These are phyloP conservation scores for Brasenia schreberi DNA, from an alignment of 164 flowering plant species.

Conservation along the genomic window DNA sequence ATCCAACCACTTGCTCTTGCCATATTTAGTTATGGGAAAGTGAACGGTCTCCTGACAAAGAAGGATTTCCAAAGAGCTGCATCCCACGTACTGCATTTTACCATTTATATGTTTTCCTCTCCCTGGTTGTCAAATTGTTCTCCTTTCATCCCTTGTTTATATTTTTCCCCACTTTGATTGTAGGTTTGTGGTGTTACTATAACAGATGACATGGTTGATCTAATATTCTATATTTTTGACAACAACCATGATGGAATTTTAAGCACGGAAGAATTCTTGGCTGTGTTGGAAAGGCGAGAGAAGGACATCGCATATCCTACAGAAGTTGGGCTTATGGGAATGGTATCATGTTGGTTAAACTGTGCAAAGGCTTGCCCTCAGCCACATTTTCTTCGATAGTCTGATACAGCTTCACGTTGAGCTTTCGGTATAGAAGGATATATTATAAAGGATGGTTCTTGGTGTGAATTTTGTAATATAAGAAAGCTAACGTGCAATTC, in stretches of 20 bases:
- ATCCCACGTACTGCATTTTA: constrained; percentile 34
- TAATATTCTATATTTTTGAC: constrained; percentile 79
- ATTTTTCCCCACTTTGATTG: constrained; percentile 2
- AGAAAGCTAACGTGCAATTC: not conserved
- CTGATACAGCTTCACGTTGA: not conserved
- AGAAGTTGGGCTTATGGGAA: constrained; percentile 38
- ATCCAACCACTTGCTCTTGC: constrained; percentile 66
- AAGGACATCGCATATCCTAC: constrained; percentile 38
- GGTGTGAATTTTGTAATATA: not conserved
- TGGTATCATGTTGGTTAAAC: constrained; percentile 41
- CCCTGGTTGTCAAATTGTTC: not conserved
- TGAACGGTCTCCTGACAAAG: constrained; percentile 56
- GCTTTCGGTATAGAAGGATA: not conserved
- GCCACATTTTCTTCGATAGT: constrained; percentile 14
- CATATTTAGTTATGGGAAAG: constrained; percentile 67
- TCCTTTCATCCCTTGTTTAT: not conserved
- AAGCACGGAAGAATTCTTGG: constrained; percentile 65
- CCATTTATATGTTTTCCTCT: not conserved
- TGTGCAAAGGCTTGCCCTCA: constrained; percentile 22
- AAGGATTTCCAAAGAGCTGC: constrained; percentile 83
- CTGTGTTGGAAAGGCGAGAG: constrained; percentile 58
- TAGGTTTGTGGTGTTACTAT: constrained; percentile 79
- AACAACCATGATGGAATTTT: constrained; percentile 57
- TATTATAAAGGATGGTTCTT: not conserved
- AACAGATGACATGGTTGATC: constrained; percentile 44